Evolutionary conservation across 768 basidiomycete species (phyloP).

Genomic region (Termitomyces sp.): DNA sequence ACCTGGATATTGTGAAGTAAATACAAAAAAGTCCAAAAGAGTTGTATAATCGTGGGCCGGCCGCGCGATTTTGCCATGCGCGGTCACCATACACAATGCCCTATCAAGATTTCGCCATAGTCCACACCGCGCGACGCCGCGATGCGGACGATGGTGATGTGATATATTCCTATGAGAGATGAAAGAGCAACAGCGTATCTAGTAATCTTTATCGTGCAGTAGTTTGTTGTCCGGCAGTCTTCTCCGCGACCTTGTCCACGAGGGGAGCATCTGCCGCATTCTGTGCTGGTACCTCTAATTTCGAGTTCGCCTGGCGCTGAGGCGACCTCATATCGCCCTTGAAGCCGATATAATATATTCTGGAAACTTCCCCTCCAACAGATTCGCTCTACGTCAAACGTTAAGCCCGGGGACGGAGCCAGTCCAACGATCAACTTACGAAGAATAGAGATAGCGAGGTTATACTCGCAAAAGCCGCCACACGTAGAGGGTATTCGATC

Average conservation of each 20-base stretch:
- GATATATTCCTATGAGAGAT: too few relatives aligned
- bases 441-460: constrained; percentile 74
- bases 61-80: too few relatives aligned
- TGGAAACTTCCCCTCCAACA: constrained; percentile 54
- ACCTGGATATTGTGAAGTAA: too few relatives aligned
- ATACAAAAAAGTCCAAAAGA: too few relatives aligned
- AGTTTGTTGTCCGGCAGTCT: constrained; percentile 53
- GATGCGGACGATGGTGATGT: too few relatives aligned
- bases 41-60: too few relatives aligned
- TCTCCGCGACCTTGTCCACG: constrained; percentile 54
- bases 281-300: constrained; percentile 73
- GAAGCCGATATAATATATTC: constrained; percentile 80
- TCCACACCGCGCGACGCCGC: too few relatives aligned
- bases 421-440: constrained; percentile 27
- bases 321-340: constrained; percentile 59
- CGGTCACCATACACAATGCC: too few relatives aligned
- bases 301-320: constrained; percentile 54
- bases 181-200: not conserved
- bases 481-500: constrained; percentile 72
- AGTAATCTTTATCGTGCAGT: constrained; percentile 40
- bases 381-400: constrained; percentile 50
- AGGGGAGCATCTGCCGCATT: constrained; percentile 71
- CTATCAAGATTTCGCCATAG: too few relatives aligned
- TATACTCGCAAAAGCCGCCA: constrained; percentile 72
- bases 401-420: too few relatives aligned